Evolutionary conservation across 73 alveolate species (phyloP).

Genomic region (Tetrahymena thermophila): DNA sequence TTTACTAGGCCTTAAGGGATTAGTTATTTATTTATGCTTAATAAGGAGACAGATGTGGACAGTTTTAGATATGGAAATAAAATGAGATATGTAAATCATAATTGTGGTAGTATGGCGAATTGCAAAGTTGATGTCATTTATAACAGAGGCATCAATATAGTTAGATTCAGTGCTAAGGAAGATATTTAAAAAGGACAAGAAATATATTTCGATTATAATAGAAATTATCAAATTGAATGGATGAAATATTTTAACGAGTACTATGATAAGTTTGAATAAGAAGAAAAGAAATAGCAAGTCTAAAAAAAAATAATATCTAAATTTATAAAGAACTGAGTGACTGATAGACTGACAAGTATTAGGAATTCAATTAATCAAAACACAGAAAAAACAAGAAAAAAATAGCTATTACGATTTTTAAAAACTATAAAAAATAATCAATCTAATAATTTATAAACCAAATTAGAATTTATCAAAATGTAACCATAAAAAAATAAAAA

Average conservation of each 20-base stretch:
- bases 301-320: neutral
- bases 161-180: slow-evolving; percentile 51
- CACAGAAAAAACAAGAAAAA: too few species aligned
- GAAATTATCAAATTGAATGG: slow-evolving; percentile 15
- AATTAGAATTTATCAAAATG: too few species aligned
- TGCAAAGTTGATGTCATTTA: slow-evolving; percentile 55
- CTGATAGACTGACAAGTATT: neutral
- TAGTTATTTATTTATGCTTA: slow-evolving; percentile 54
- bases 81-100: slow-evolving; percentile 62
- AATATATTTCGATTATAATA: slow-evolving; percentile 55
- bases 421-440: too few species aligned
- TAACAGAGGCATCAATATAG: slow-evolving; percentile 54
- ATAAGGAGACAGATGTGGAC: slow-evolving; percentile 56
- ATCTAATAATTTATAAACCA: too few species aligned
- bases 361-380: neutral
- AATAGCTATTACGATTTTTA: too few species aligned
- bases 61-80: slow-evolving; percentile 59
- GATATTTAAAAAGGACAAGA: slow-evolving; percentile 63
- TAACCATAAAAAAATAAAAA: too few species aligned
- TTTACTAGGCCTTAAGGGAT: slow-evolving; percentile 50
- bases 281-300: neutral
- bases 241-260: neutral
- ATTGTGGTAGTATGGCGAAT: slow-evolving; percentile 58
- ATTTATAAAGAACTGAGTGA: neutral
- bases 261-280: neutral